phyloP scores from a whole-genome alignment of 371 early-diverging fungal genomes.

The Funneliformis caledonium region DNA sequence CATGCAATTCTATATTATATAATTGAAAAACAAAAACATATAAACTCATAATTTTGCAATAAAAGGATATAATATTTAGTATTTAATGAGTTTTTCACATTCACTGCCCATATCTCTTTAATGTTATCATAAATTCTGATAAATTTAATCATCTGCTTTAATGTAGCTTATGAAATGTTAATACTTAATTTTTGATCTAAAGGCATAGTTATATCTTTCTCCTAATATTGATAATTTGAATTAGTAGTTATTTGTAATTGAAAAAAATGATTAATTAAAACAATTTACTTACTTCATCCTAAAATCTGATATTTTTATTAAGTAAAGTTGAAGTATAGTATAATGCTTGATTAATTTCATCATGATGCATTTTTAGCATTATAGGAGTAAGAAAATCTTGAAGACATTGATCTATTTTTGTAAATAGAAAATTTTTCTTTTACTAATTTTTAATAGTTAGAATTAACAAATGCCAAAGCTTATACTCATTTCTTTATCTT shows the following conservation, averaged over 20 bases:
- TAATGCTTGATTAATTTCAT: not conserved
- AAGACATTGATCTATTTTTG: not conserved
- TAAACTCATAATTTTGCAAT: not conserved
- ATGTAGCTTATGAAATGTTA: not conserved
- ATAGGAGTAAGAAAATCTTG: not conserved
- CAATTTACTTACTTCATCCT: too few relatives aligned
- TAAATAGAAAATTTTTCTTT: not conserved
- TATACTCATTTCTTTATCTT: slow-evolving; percentile 4
- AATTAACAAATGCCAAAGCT: too few relatives aligned
- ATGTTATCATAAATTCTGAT: not conserved
- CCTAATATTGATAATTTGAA: too few relatives aligned
- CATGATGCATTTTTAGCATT: not conserved
- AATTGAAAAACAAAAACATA: not conserved
- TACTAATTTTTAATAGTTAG: not conserved
- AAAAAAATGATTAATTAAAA: too few relatives aligned
- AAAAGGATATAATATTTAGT: not conserved
- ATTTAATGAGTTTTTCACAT: not conserved
- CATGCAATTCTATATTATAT: not conserved
- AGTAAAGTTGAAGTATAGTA: not conserved
- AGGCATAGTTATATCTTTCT: too few relatives aligned
- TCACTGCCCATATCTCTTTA: not conserved
- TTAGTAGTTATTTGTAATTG: too few relatives aligned
- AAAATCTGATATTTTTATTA: too few relatives aligned
- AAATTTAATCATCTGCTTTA: not conserved
- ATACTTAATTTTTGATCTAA: not conserved